Percentiles rank a stretch among this genome's conserved stretches.
phyloP scores from a whole-genome alignment of 2,329 filamentous ascomycete species.

The Aureobasidium pullulans region DNA sequence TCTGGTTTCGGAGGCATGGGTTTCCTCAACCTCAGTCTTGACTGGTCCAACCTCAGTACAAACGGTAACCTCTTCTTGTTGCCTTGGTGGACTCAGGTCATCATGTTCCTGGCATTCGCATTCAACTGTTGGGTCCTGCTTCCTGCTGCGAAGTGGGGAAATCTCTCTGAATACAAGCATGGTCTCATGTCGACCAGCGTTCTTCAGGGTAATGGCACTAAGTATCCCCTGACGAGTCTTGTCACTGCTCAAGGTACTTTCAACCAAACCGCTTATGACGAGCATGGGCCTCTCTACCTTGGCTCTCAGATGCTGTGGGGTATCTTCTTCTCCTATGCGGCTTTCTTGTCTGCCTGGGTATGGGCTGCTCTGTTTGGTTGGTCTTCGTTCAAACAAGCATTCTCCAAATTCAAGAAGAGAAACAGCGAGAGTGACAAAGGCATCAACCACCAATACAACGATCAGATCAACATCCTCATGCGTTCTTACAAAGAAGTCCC shows the following conservation, averaged over 20 bases:
- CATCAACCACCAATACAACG: constrained; percentile 50
- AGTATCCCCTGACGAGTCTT: constrained; percentile 38
- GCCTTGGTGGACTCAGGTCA: constrained; percentile 53
- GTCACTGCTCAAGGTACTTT: constrained; percentile 39
- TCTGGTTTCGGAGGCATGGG: constrained; percentile 57
- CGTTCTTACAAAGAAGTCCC: constrained; percentile 53
- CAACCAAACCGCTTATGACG: constrained; percentile 41
- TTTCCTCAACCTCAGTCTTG: constrained; percentile 51
- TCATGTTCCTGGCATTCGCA: constrained; percentile 49
- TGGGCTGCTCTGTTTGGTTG: constrained; percentile 54
- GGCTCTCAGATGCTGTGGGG: constrained; percentile 51
- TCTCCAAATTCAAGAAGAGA: constrained; percentile 38
- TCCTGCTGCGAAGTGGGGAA: constrained; percentile 52
- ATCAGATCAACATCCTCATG: constrained; percentile 53
- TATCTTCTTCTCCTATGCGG: constrained; percentile 55
- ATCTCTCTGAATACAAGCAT: constrained; percentile 45
- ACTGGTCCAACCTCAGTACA: constrained; percentile 55
- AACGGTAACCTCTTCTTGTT: constrained; percentile 43
- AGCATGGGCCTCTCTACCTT: constrained; percentile 50
- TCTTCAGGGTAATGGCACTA: constrained; percentile 38
- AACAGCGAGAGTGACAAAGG: constrained; percentile 36
- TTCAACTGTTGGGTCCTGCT: constrained; percentile 52
- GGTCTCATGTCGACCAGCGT: constrained; percentile 51
- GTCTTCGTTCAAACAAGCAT: constrained; percentile 14
- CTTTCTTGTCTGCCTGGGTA: constrained; percentile 50